phyloP scores from a whole-genome alignment of 2,329 filamentous ascomycete species.

The Venturia asperata region DNA sequence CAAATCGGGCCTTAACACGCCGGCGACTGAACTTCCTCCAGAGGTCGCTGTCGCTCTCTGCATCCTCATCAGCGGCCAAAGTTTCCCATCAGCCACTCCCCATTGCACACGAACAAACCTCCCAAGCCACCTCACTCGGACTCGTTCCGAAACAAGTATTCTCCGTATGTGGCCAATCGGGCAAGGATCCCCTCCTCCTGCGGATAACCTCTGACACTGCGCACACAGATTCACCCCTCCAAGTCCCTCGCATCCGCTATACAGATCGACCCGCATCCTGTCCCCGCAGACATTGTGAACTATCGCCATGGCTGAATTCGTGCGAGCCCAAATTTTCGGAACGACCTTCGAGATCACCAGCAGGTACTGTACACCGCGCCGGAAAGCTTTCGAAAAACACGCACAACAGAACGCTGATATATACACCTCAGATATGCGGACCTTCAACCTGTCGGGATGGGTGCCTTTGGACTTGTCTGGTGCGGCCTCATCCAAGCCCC shows the following conservation, averaged over 20 bases:
- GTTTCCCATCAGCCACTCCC: conserved; percentile 9
- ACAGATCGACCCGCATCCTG: conserved; percentile 16
- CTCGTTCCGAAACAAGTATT: background rate
- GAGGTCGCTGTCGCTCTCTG: background rate
- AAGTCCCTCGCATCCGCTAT: conserved; percentile 19
- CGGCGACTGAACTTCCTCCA: background rate
- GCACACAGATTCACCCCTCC: conserved; percentile 2
- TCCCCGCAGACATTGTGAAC: conserved; percentile 18
- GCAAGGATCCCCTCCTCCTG: background rate
- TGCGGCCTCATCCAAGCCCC: conserved; percentile 38
- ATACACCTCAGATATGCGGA: conserved; percentile 71
- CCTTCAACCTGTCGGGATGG: conserved; percentile 97
- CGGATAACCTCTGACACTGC: conserved; percentile 3
- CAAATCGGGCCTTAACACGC: conserved; percentile 10
- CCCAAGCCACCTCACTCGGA: background rate
- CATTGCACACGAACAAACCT: conserved; percentile 2
- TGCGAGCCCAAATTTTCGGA: conserved; percentile 97
- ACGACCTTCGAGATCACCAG: conserved; percentile 99
- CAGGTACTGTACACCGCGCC: conserved; percentile 53
- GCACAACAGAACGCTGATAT: conserved; percentile 8
- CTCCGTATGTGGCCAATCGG: conserved; percentile 2
- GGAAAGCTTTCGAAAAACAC: background rate
- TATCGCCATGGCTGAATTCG: conserved; percentile 90
- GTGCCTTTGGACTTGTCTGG: conserved; percentile 97
- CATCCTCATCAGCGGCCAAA: background rate